Conservation (phyloP, 1,284 basidiomycete genomes). For the Xanthoconium separans region DNA sequence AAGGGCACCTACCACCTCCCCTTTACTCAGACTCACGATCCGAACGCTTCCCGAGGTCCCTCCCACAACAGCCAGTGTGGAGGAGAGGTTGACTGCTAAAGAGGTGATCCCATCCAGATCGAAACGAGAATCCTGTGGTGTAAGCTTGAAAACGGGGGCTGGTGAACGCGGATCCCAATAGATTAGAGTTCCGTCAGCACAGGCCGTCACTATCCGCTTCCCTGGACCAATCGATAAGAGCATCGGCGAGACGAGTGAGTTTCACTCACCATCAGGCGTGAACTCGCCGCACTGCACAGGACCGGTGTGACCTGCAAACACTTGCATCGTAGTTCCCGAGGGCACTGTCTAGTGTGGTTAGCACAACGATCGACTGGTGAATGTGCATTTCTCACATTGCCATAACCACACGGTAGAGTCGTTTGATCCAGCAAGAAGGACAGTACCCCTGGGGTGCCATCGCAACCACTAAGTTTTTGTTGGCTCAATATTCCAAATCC, state of each 20-base stretch:
- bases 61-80: conserved; percentile 87
- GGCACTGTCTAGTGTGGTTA: conserved; percentile 62
- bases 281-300: conserved; percentile 89
- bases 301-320: conserved; percentile 89
- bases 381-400: conserved; percentile 66
- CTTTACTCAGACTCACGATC: conserved; percentile 84
- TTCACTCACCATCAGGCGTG: conserved; percentile 76
- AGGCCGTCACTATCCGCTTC: conserved; percentile 86
- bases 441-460: conserved; percentile 95
- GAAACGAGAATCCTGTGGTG: conserved; percentile 72
- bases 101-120: conserved; percentile 81
- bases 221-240: conserved; percentile 44
- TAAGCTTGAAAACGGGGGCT: conserved; percentile 80
- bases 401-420: conserved; percentile 98
- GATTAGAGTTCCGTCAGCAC: conserved; percentile 81
- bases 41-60: conserved; percentile 82
- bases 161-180: conserved; percentile 90
- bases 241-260: background rate
- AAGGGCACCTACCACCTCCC: conserved; percentile 78
- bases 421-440: conserved; percentile 89
- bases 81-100: conserved; percentile 80
- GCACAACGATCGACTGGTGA: background rate
- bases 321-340: conserved; percentile 91
- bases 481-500: background rate
- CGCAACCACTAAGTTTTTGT: conserved; percentile 68